Evolutionary conservation across 1,284 basidiomycete genomes (phyloP).

Genomic region (Ganoderma sp.): DNA sequence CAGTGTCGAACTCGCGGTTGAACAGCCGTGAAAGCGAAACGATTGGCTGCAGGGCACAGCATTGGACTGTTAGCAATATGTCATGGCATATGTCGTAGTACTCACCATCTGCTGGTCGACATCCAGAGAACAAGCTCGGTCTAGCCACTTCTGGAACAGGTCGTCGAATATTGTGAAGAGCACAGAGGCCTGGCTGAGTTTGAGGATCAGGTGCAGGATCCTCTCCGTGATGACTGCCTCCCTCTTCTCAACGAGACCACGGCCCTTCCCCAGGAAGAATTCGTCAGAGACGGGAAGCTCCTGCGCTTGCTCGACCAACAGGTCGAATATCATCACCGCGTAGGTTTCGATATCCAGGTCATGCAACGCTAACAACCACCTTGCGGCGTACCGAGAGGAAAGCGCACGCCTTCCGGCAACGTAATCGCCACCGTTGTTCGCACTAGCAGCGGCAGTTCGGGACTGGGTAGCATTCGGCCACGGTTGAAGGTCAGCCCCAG

Average conservation of each 20-base stretch:
- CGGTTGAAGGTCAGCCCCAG: slow-evolving; percentile 46
- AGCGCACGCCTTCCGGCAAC: slow-evolving; percentile 58
- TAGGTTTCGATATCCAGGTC: slow-evolving; percentile 59
- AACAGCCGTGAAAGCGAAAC: slow-evolving; percentile 65
- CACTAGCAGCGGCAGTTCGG: slow-evolving; percentile 50
- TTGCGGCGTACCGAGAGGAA: slow-evolving; percentile 56
- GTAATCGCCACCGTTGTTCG: slow-evolving; percentile 70
- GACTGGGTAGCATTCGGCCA: slow-evolving; percentile 55
- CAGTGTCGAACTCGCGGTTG: slow-evolving; percentile 53
- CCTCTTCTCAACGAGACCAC: slow-evolving; percentile 24
- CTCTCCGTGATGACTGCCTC: slow-evolving; percentile 39
- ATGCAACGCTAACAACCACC: slow-evolving; percentile 72
- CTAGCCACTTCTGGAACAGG: slow-evolving; percentile 70
- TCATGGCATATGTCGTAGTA: not conserved
- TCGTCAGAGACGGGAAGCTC: slow-evolving; percentile 38
- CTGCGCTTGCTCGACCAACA: slow-evolving; percentile 55
- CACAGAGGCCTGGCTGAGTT: slow-evolving; percentile 58
- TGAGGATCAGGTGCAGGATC: slow-evolving; percentile 58
- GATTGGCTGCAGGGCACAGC: slow-evolving; percentile 48
- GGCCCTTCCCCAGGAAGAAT: slow-evolving; percentile 33
- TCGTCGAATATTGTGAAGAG: slow-evolving; percentile 67
- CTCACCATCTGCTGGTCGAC: slow-evolving; percentile 46
- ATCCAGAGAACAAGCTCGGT: slow-evolving; percentile 48
- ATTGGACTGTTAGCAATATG: not conserved
- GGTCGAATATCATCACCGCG: slow-evolving; percentile 53